A percentile compares a stretch with the other conserved stretches of the same genome.
Conservation (phyloP, 2,329 filamentous ascomycete species). For the Sclerotinia spermophila region DNA sequence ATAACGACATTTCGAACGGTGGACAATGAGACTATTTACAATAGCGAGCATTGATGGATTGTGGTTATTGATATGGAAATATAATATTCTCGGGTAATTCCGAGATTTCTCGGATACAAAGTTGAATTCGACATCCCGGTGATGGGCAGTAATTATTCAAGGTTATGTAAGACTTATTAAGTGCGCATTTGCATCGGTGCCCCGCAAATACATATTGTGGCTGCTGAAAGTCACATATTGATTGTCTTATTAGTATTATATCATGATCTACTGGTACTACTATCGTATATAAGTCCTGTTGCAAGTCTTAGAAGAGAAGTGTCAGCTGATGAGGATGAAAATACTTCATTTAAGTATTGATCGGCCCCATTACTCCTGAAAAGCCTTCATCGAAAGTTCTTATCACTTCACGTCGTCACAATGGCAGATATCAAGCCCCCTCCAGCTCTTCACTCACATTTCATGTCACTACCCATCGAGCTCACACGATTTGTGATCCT, state of each 20-base stretch:
- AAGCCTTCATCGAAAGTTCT: background rate
- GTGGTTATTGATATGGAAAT: background rate
- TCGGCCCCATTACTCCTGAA: background rate
- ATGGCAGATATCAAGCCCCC: background rate
- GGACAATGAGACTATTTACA: background rate
- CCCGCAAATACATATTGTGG: background rate
- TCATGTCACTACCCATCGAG: conserved; percentile 8
- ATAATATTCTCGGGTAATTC: background rate
- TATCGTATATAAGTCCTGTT: background rate
- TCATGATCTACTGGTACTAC: background rate
- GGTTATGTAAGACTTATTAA: background rate
- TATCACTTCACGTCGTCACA: background rate
- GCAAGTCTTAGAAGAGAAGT: background rate
- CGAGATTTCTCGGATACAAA: background rate
- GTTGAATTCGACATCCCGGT: background rate
- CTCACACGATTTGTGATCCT: background rate
- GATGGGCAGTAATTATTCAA: background rate
- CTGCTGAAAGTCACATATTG: background rate
- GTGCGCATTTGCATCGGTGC: background rate
- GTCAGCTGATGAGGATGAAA: background rate
- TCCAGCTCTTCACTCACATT: background rate
- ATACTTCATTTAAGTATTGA: background rate
- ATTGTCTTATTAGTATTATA: background rate
- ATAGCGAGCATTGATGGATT: background rate
- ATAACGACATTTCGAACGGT: conserved; percentile 4